These are phyloP conservation scores for Platanthera zijinensis DNA, from an alignment of 106 monocot genomes.

Conservation along the genomic window DNA sequence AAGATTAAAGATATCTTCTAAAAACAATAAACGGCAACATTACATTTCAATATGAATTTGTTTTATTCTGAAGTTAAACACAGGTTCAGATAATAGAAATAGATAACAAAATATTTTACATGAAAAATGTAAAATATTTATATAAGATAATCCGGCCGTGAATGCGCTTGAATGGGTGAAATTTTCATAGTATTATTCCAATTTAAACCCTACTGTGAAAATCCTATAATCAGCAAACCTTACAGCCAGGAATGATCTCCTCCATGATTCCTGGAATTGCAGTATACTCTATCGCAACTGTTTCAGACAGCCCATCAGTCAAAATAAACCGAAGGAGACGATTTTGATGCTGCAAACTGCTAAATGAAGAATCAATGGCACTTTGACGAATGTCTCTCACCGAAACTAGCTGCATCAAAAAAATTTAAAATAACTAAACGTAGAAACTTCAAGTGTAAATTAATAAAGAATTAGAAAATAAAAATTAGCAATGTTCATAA, in stretches of 20 bases:
- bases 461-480: neutral
- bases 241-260: slow-evolving; percentile 74
- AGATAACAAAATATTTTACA: too few species aligned
- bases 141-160: neutral
- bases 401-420: slow-evolving; percentile 55
- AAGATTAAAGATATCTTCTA: too few species aligned
- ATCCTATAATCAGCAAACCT: slow-evolving; percentile 39
- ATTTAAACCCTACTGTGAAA: neutral
- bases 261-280: slow-evolving; percentile 51
- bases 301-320: slow-evolving; percentile 75
- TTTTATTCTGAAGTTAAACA: too few species aligned
- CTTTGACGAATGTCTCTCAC: slow-evolving; percentile 66
- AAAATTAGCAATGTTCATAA: neutral
- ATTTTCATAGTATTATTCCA: neutral
- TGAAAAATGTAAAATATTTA: too few species aligned
- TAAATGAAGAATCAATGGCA: slow-evolving; percentile 57
- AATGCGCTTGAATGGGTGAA: neutral
- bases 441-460: neutral
- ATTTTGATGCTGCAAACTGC: slow-evolving; percentile 17
- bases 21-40: too few species aligned
- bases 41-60: too few species aligned
- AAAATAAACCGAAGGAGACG: slow-evolving; percentile 84
- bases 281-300: slow-evolving; percentile 61
- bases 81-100: too few species aligned
- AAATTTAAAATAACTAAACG: neutral